Base-by-base conservation (phyloP, 345 rosid species). In the Gossypium stocksii region DNA sequence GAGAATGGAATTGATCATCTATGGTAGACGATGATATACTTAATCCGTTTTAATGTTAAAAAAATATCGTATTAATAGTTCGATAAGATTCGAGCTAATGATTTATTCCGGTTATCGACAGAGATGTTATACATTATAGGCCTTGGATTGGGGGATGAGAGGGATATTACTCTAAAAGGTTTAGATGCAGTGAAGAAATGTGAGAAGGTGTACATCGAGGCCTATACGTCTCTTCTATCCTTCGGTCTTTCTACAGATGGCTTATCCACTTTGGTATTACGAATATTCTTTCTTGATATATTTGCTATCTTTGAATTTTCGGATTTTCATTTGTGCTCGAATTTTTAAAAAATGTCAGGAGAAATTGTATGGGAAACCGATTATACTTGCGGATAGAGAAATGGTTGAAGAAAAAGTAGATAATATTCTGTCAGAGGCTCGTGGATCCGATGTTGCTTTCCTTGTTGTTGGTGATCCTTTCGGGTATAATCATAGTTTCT, bases 391-490 rank as follows among this genome's bases (percentile, higher is more conserved):
- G n/a, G 94, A 92, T 82, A 87, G 98, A 77, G 97, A 94, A 76
- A 86, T 80, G 91, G 97, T 94, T 51, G 98, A 94, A 80, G 98
- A 94, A 75, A 92, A 90, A 62, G 93, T 90, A 16, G 97, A 90
- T 61, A 53, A 25, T 62, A 70, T 93, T 69, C 85, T 91, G 8
- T 76, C 80, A n/a, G 89, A 85, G 77, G 89, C 97, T 72, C 67
- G 56, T 46, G 62, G 78, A 12, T 83, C 83, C 3, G 88, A 92
- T 34, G 81, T 91, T 17, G 93, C 93, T 72, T 92, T 94, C 52
- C 97, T 94, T 38, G 97, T 94, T 76, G 97, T 94, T 34, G 97
- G 98, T 1, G 97, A 94, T 75, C 98, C 98, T 76, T 94, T 92
- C 23, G 97, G 98, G 97, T 92, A 81, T 29, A 68, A 15, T 10